Evolutionary conservation across 1,139 yeast species (phyloP).

Genomic region (Nakaseomyces sp.): DNA sequence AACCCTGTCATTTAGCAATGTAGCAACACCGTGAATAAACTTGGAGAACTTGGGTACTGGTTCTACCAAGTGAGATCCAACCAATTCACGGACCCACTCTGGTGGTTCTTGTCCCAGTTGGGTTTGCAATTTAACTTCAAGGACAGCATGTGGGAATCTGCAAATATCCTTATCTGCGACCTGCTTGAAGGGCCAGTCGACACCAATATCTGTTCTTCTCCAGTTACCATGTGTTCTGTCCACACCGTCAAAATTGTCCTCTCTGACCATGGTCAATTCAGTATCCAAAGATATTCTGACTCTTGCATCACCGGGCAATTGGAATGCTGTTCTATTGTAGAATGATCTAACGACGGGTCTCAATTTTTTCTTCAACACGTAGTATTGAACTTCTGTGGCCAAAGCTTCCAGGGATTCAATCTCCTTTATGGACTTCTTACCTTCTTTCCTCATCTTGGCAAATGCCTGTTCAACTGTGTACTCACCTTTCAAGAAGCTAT

Average conservation of each 20-base stretch:
- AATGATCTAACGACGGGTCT: conserved; percentile 94
- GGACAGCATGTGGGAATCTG: conserved; percentile 92
- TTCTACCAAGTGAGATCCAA: conserved; percentile 86
- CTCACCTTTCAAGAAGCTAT: conserved; percentile 70
- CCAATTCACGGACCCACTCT: conserved; percentile 88
- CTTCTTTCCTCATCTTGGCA: conserved; percentile 86
- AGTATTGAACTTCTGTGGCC: conserved; percentile 87
- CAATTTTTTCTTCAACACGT: conserved; percentile 70
- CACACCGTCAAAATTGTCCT: conserved; percentile 87
- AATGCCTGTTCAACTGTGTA: conserved; percentile 84
- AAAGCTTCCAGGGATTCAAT: conserved; percentile 85
- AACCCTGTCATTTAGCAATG: conserved; percentile 73
- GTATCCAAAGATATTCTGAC: conserved; percentile 97
- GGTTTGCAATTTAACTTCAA: conserved; percentile 93
- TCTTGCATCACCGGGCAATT: conserved; percentile 96
- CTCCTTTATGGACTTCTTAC: conserved; percentile 77
- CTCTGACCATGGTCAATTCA: conserved; percentile 90
- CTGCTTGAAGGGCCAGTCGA: conserved; percentile 88
- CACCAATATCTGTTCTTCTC: conserved; percentile 98
- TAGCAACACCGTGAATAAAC: conserved; percentile 91
- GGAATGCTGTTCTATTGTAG: conserved; percentile 97
- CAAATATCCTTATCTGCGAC: conserved; percentile 77
- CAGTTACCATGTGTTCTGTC: conserved; percentile 89
- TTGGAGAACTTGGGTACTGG: conserved; percentile 97
- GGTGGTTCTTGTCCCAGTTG: conserved; percentile 99